These are phyloP conservation scores for Rhizophora mangle DNA, from an alignment of 345 rosid species.

Conservation along the genomic window DNA sequence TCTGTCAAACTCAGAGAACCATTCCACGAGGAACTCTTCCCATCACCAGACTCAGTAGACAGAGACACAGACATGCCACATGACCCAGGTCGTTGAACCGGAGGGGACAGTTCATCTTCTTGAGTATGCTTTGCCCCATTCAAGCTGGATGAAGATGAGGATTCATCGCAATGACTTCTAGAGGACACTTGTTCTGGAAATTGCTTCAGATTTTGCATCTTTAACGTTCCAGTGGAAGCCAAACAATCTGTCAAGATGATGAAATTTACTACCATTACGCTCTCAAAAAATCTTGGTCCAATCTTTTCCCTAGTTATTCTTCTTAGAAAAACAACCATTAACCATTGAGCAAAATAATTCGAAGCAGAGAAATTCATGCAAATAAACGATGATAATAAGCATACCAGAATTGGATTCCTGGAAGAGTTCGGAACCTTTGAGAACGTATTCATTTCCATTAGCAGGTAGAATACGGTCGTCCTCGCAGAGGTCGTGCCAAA, in stretches of 20 bases:
- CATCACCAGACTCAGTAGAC: constrained; percentile 65
- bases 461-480: constrained; percentile 86
- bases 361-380: background rate
- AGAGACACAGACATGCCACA: constrained; percentile 23
- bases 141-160: constrained; percentile 74
- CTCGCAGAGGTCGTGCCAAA: constrained; percentile 90
- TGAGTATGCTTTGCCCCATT: constrained; percentile 64
- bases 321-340: background rate
- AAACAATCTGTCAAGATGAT: constrained; percentile 14
- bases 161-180: constrained; percentile 65
- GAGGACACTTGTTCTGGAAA: constrained; percentile 71
- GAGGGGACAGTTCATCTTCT: constrained; percentile 81
- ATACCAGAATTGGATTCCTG: constrained; percentile 70
- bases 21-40: constrained; percentile 63
- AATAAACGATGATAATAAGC: background rate
- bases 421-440: constrained; percentile 89
- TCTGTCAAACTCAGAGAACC: constrained; percentile 70
- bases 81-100: constrained; percentile 53
- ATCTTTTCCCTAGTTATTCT: background rate
- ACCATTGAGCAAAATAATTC: background rate
- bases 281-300: background rate
- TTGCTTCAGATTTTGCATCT: constrained; percentile 33
- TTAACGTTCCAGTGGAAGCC: constrained; percentile 12
- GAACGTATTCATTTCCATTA: constrained; percentile 85
- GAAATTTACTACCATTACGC: background rate